Evolutionary conservation across 345 rosid genomes (phyloP).

Genomic region (Populus simonii): DNA sequence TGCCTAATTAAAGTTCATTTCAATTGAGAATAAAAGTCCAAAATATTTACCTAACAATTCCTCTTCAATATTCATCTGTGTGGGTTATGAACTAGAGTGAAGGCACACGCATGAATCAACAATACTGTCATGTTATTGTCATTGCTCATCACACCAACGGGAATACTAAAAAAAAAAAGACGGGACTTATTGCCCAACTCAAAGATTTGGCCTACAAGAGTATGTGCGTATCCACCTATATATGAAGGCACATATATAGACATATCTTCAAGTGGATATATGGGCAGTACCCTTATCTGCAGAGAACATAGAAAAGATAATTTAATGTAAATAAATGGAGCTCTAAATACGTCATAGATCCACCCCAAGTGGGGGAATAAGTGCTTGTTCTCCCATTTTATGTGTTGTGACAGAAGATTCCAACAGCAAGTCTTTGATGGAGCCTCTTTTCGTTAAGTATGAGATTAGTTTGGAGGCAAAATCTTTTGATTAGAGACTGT

Average conservation of each 20-base stretch:
- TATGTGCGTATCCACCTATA: conserved; percentile 1
- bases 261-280: background rate
- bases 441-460: background rate
- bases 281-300: background rate
- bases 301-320: background rate
- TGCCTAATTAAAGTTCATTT: too few relatives aligned
- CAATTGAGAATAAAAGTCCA: too few relatives aligned
- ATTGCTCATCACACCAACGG: background rate
- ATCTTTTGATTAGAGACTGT: background rate
- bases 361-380: conserved; percentile 17
- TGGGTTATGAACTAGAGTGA: background rate
- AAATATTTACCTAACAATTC: too few relatives aligned
- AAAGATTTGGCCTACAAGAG: background rate
- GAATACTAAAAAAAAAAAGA: background rate
- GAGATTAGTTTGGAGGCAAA: background rate
- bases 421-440: conserved; percentile 14
- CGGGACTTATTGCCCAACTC: background rate
- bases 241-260: background rate
- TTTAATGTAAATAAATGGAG: background rate
- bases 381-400: conserved; percentile 3
- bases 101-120: background rate
- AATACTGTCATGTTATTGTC: too few relatives aligned
- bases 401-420: conserved; percentile 31
- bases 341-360: conserved; percentile 23
- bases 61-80: too few relatives aligned